Evolutionary conservation across 352 stramenopile species (phyloP).

Genomic region (Phytophthora kernoviae): DNA sequence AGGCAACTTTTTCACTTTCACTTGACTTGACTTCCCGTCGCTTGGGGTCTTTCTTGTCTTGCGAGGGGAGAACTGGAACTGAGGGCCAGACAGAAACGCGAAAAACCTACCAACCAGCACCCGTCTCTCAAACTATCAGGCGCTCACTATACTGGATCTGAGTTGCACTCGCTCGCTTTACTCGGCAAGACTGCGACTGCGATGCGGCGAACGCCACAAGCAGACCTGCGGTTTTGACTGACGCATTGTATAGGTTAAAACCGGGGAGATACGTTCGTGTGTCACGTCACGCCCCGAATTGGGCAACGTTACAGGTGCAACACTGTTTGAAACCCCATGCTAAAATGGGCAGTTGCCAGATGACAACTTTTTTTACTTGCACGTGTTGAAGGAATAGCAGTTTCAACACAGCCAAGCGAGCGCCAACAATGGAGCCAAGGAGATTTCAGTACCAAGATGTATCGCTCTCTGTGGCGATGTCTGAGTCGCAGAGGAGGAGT

Average conservation of each 20-base stretch:
- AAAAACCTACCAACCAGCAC: conserved; percentile 45
- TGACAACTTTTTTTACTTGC: not conserved
- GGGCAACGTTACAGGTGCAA: conserved; percentile 1
- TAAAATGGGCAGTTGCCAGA: not conserved
- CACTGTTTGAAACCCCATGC: not conserved
- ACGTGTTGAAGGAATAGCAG: not conserved
- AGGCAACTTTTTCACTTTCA: conserved; percentile 3
- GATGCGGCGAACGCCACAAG: conserved; percentile 38
- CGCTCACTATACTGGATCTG: conserved; percentile 19
- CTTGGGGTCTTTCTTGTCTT: conserved; percentile 15
- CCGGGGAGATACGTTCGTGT: conserved; percentile 36
- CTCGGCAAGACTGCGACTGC: conserved; percentile 22
- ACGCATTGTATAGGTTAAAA: too few species aligned
- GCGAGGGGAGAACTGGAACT: conserved; percentile 42
- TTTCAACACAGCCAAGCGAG: not conserved
- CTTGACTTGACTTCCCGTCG: not conserved
- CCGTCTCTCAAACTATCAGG: conserved; percentile 15
- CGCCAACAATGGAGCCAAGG: too few species aligned
- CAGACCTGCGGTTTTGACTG: conserved; percentile 6
- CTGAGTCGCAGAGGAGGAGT: too few species aligned
- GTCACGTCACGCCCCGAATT: conserved; percentile 41
- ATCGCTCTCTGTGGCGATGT: too few species aligned
- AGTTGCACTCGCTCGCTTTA: conserved; percentile 24
- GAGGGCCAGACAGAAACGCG: conserved; percentile 42
- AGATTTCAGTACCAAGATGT: too few species aligned